Evolutionary conservation across 139 green algal species (phyloP).

Genomic region (Picochlorum sp.): DNA sequence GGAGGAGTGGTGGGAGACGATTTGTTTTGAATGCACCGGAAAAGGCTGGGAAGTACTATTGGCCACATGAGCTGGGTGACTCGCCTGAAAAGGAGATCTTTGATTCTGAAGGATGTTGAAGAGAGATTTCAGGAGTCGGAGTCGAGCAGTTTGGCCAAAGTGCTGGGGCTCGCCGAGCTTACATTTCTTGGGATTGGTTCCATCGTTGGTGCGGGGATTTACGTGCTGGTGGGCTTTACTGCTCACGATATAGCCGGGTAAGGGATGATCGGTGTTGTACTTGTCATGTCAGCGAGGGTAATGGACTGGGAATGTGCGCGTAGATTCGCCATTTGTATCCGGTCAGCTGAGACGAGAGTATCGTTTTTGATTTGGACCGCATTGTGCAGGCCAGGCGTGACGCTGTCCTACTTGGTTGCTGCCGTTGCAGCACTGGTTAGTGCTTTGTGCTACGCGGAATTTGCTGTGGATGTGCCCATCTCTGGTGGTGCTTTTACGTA

Average conservation of each 20-base stretch:
- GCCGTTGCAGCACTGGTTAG: constrained; percentile 60
- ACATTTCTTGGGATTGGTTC: constrained; percentile 65
- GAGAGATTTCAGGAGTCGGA: neutral
- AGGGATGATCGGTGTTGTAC: too few relatives aligned
- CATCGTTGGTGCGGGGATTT: constrained; percentile 81
- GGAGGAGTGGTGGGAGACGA: too few relatives aligned
- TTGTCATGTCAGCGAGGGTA: too few relatives aligned
- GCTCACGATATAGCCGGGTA: constrained; percentile 43
- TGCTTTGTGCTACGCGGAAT: constrained; percentile 78
- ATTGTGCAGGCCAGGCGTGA: constrained; percentile 41
- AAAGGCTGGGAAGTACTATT: too few relatives aligned
- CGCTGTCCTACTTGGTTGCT: constrained; percentile 50
- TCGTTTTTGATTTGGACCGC: too few relatives aligned
- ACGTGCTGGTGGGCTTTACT: constrained; percentile 75
- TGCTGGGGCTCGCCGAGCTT: constrained; percentile 17
- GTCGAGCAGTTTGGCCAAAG: neutral
- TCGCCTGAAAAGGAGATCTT: neutral
- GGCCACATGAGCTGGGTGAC: too few relatives aligned
- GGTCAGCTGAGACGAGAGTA: too few relatives aligned
- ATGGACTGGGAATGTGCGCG: too few relatives aligned
- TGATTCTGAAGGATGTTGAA: neutral
- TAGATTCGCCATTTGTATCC: too few relatives aligned
- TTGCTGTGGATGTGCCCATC: constrained; percentile 57
- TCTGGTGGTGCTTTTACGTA: constrained; percentile 79
- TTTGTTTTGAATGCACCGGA: too few relatives aligned